Evolutionary conservation across 1,139 yeast genomes (phyloP).

Genomic region (Suhomyces chickasaworum): DNA sequence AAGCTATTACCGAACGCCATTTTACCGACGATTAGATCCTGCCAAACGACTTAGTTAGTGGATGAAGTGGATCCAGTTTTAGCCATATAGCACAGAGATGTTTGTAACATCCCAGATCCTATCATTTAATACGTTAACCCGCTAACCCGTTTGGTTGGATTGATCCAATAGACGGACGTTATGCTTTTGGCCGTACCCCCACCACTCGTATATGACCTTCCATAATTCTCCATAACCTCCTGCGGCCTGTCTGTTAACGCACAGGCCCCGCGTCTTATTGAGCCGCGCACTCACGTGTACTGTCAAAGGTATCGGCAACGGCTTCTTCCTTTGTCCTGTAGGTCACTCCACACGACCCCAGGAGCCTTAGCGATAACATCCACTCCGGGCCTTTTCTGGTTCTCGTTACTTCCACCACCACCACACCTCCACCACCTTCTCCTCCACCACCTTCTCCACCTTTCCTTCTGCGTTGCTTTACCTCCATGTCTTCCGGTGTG

Average conservation of each 20-base stretch:
- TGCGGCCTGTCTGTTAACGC: not conserved
- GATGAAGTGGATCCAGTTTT: too few species aligned
- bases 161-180: too few species aligned
- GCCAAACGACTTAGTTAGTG: too few species aligned
- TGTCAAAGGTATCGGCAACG: not conserved
- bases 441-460: not conserved
- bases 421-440: not conserved
- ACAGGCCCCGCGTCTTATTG: not conserved
- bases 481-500: conserved; percentile 18
- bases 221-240: not conserved
- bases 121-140: too few species aligned
- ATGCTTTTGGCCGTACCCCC: too few species aligned
- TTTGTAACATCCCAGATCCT: too few species aligned
- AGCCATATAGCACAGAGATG: too few species aligned
- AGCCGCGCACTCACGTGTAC: not conserved
- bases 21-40: not conserved
- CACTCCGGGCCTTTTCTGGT: not conserved
- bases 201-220: not conserved
- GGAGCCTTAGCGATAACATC: not conserved
- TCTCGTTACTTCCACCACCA: not conserved
- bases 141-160: too few species aligned
- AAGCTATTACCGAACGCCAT: not conserved
- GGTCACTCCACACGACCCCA: not conserved
- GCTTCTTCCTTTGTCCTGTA: not conserved
- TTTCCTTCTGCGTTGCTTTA: not conserved